A percentile compares a stretch with the other conserved stretches of the same genome.
Evolutionary conservation across 306 rosid species (phyloP).

Genomic region (Heteromeles arbutifolia): DNA sequence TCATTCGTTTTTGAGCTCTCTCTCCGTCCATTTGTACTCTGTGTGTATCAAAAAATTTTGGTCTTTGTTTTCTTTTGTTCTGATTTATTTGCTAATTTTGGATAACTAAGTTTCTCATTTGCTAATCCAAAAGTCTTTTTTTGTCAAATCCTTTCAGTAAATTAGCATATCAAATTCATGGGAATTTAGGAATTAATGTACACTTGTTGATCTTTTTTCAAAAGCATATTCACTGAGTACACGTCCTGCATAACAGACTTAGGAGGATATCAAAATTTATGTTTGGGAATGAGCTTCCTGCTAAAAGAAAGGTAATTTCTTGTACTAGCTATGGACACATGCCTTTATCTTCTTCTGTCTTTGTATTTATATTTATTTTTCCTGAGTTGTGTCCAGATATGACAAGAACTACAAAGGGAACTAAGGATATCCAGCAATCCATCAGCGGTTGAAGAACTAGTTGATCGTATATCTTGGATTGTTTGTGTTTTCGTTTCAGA

Average conservation of each 20-base stretch:
- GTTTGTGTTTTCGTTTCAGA: slow-evolving; percentile 31
- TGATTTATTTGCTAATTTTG: not conserved
- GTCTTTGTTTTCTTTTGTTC: not conserved
- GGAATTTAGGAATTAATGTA: not conserved
- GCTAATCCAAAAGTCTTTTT: not conserved
- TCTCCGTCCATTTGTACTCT: not conserved
- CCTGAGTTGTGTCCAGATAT: slow-evolving; percentile 5
- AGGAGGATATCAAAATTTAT: slow-evolving; percentile 55
- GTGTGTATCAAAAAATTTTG: not conserved
- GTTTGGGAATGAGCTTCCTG: slow-evolving; percentile 28
- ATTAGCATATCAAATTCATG: not conserved
- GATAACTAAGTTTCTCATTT: not conserved
- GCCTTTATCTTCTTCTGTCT: not conserved
- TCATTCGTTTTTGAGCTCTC: not conserved
- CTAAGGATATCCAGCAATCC: slow-evolving; percentile 34
- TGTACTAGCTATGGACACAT: slow-evolving; percentile 7
- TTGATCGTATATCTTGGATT: slow-evolving; percentile 47
- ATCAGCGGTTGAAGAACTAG: slow-evolving; percentile 31
- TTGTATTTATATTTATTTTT: not conserved
- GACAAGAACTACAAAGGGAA: slow-evolving; percentile 48
- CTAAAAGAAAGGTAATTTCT: slow-evolving; percentile 38
- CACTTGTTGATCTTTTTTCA: not conserved
- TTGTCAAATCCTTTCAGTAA: not conserved
- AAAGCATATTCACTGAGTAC: not conserved
- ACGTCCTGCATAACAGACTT: slow-evolving; percentile 34